phyloP scores from a whole-genome alignment of 2,329 filamentous ascomycete genomes.

The Cytospora leucostoma region DNA sequence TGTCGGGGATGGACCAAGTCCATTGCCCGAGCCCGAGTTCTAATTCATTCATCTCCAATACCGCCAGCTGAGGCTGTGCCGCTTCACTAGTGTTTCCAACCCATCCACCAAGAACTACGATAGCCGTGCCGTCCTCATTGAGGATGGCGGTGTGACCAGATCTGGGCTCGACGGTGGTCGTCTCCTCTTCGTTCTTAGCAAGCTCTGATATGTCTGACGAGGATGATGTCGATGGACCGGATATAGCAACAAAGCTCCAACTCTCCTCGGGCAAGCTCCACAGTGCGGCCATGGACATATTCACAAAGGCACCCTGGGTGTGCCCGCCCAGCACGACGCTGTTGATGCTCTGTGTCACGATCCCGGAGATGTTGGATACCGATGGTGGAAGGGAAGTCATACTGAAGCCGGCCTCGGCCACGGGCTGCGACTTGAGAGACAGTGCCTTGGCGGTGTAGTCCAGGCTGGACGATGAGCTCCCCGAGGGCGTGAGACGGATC shows the following conservation, averaged over 20 bases:
- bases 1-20: slow-evolving; percentile 66
- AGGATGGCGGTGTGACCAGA: slow-evolving; percentile 88
- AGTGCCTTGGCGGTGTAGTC: slow-evolving; percentile 43
- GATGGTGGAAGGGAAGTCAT: slow-evolving; percentile 74
- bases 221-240: slow-evolving; percentile 39
- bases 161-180: slow-evolving; percentile 66
- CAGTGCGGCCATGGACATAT: slow-evolving; percentile 87
- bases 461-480: slow-evolving; percentile 32
- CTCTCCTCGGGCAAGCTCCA: slow-evolving; percentile 84
- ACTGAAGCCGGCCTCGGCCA: slow-evolving; percentile 84
- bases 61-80: slow-evolving; percentile 77
- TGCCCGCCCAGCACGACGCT: slow-evolving; percentile 86
- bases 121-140: slow-evolving; percentile 72
- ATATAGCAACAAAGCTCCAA: slow-evolving; percentile 80
- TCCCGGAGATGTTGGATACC: slow-evolving; percentile 66
- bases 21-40: slow-evolving; percentile 64
- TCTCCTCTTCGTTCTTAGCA: slow-evolving; percentile 43
- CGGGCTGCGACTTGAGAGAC: slow-evolving; percentile 59
- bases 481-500: slow-evolving; percentile 61
- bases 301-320: slow-evolving; percentile 80
- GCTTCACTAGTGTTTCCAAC: slow-evolving; percentile 77
- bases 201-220: slow-evolving; percentile 52
- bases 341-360: slow-evolving; percentile 70
- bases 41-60: slow-evolving; percentile 71
- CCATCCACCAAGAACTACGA: slow-evolving; percentile 89